Evolutionary conservation across 768 basidiomycete genomes (phyloP).

Genomic region (Hydnomerulius pinastri): DNA sequence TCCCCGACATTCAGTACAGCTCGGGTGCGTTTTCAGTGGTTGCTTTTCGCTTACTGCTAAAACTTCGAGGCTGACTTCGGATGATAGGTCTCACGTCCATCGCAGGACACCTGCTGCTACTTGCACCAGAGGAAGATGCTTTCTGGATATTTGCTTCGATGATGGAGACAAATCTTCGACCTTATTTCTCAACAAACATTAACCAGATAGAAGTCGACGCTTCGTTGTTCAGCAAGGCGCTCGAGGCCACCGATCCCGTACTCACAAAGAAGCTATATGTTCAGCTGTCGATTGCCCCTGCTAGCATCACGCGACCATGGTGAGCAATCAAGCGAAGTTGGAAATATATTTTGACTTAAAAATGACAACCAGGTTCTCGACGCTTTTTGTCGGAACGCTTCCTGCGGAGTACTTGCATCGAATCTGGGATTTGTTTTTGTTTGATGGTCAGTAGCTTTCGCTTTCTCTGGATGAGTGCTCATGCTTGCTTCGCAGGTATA

Average conservation of each 20-base stretch:
- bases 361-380: conserved; percentile 60
- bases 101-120: conserved; percentile 68
- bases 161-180: conserved; percentile 82
- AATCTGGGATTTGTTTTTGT: conserved; percentile 83
- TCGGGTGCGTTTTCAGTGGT: conserved; percentile 45
- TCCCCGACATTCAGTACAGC: conserved; percentile 75
- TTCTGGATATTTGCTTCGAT: conserved; percentile 89
- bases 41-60: conserved; percentile 4
- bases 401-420: conserved; percentile 67
- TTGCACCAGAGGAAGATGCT: conserved; percentile 84
- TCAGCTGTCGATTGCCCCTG: conserved; percentile 61
- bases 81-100: conserved; percentile 64
- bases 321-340: conserved; percentile 24
- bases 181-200: conserved; percentile 65
- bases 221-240: conserved; percentile 63
- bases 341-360: not conserved
- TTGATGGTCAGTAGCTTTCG: conserved; percentile 56
- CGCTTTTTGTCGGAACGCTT: conserved; percentile 67
- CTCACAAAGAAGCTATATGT: conserved; percentile 69
- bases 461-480: not conserved
- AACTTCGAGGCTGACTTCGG: not conserved
- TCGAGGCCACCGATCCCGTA: conserved; percentile 61
- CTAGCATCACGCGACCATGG: conserved; percentile 65
- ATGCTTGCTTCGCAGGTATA: conserved; percentile 49
- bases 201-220: conserved; percentile 78